phyloP scores from a whole-genome alignment of 2,329 filamentous ascomycete genomes.

The Microascus cirrosus region DNA sequence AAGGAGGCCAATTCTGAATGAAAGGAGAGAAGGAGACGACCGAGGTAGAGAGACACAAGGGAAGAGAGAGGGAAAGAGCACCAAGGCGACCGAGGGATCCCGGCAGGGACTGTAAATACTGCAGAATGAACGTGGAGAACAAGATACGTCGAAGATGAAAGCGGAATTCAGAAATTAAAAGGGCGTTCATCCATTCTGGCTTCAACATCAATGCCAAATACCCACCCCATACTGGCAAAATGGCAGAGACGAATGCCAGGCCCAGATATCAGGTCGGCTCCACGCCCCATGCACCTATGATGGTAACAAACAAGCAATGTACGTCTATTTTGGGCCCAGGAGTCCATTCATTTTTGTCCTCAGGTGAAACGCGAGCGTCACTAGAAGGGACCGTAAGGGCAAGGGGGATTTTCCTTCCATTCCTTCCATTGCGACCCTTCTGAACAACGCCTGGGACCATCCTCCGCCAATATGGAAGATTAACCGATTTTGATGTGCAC shows the following conservation, averaged over 20 bases:
- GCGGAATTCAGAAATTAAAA: slow-evolving; percentile 4
- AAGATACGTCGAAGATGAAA: neutral
- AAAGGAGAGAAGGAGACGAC: neutral
- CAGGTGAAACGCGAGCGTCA: slow-evolving; percentile 3
- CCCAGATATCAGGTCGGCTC: neutral
- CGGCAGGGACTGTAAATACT: neutral
- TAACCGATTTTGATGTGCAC: slow-evolving; percentile 5
- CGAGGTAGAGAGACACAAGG: neutral
- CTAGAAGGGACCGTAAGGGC: neutral
- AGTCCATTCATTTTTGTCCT: neutral
- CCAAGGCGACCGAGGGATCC: neutral
- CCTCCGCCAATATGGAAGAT: slow-evolving; percentile 3
- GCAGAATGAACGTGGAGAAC: neutral
- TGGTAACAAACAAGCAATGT: neutral
- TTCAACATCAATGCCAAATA: slow-evolving; percentile 3
- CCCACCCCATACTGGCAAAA: slow-evolving; percentile 4
- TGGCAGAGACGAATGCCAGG: slow-evolving; percentile 1
- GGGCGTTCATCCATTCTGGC: slow-evolving; percentile 4
- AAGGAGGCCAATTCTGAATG: neutral
- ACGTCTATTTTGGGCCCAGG: neutral
- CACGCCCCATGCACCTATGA: neutral
- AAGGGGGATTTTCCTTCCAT: slow-evolving; percentile 5
- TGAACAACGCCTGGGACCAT: neutral
- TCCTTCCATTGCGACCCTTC: slow-evolving; percentile 4
- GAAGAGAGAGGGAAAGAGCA: neutral